Evolutionary conservation across 345 rosid species (phyloP), one percentile per base, ranked within the genome.

Genomic region (Moricandia moricandioides): DNA sequence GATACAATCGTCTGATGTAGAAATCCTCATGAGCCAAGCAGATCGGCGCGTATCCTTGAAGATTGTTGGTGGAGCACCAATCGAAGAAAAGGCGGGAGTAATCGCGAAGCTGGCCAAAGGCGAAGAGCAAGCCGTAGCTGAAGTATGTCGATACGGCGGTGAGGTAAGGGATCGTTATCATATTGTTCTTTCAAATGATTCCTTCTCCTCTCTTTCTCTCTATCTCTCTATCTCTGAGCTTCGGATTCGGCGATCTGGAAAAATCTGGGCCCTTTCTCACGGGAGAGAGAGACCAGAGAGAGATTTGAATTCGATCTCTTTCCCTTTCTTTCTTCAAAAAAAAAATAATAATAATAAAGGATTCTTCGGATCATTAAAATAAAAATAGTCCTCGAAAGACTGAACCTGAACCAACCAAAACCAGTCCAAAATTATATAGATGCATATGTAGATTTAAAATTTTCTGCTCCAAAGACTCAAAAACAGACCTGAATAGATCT

Each of bases 31-130:
- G 91, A 4, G 97, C 97, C 67, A 90, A 72, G 66, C 96, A 92
- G 86, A 95, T 95, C 63, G 98, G 97, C 2, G 98, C 93, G 60
- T 95, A 92, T 9, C 98, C 99, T 90, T 87, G 86, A 52, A 88
- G 93, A 84, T 84, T 80, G 73, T 79, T 79, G 56, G 88, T 66
- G 14, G 63, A 64, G 79, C 85, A 83, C 90, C 88, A 87, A 81
- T 86, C 89, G 71, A 89, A 55, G 74, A 83, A 65, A 10, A 83
- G 87, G 49, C 94, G 85, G 61, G 90, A 86, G 85, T 86, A 86
- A 82, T 91, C 97, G 12, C 97, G 85, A 76, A 89, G 67, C 78
- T 91, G 94, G 5, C 97, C 97, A 52, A 91, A 89, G 73, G 81
- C 86, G 73, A 86, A 91, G 77, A 91, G 83, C 80, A 91, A 83